A percentile compares a stretch with the other conserved stretches of the same genome.
These are phyloP conservation scores for Cryoendolithus antarcticus DNA, from an alignment of 2,329 filamentous ascomycete species.

Conservation along the genomic window DNA sequence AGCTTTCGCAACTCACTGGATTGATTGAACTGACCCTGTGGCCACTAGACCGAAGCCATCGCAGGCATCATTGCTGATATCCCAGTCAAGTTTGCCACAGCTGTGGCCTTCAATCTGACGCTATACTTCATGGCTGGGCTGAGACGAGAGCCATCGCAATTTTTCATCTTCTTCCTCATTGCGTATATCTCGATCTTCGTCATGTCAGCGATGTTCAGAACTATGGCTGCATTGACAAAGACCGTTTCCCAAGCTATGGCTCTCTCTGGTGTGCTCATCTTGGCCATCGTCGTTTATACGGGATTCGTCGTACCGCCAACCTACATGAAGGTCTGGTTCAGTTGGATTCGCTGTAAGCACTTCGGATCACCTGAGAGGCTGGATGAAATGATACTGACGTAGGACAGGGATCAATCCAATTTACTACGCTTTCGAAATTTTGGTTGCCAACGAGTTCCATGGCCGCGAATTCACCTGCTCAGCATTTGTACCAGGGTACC, in stretches of 20 bases:
- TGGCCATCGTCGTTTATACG: constrained; percentile 1
- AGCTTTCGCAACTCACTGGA: no score
- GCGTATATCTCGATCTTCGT: constrained; percentile 34
- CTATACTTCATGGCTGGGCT: constrained; percentile 54
- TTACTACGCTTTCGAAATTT: constrained; percentile 19
- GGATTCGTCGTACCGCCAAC: constrained; percentile 21
- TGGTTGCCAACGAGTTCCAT: constrained; percentile 45
- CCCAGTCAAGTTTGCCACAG: constrained; percentile 45
- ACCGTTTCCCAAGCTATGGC: constrained; percentile 22
- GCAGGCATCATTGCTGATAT: constrained; percentile 40
- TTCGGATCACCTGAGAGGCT: background rate
- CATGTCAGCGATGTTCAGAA: constrained; percentile 33
- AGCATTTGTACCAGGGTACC: constrained; percentile 26
- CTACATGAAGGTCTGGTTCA: constrained; percentile 10
- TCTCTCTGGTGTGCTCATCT: constrained; percentile 19
- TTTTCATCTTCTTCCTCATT: constrained; percentile 51
- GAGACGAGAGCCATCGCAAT: constrained; percentile 37
- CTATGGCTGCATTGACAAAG: constrained; percentile 24
- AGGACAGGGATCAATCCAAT: constrained; percentile 43
- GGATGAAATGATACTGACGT: constrained; percentile 22
- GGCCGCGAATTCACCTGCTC: constrained; percentile 20
- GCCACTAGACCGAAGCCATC: constrained; percentile 13
- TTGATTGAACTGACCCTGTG: no score
- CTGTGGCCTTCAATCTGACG: constrained; percentile 45
- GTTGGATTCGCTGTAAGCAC: constrained; percentile 8